These are phyloP conservation scores for Cutaneotrichosporon arboriforme DNA, from an alignment of 1,284 basidiomycete genomes.

Conservation along the genomic window DNA sequence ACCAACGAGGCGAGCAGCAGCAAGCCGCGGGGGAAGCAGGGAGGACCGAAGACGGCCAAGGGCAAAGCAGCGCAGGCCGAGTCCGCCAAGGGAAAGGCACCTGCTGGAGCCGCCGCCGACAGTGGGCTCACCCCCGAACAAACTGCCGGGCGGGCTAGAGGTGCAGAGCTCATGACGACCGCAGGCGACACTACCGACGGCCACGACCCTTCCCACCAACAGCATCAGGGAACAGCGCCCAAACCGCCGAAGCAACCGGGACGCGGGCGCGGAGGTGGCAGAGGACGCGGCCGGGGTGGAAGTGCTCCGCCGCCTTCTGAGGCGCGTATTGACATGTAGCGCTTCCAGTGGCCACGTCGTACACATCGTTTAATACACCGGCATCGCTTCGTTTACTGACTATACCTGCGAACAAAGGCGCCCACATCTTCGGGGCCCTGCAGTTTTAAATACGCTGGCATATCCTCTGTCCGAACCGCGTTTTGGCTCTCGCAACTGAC, in stretches of 20 bases:
- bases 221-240: neutral
- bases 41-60: constrained; percentile 7
- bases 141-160: no score
- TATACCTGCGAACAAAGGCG: no score
- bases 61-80: constrained; percentile 9
- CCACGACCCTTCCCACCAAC: neutral
- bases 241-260: neutral
- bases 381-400: neutral
- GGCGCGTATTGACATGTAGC: constrained; percentile 21
- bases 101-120: neutral
- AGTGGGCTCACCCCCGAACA: neutral
- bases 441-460: no score
- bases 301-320: constrained; percentile 1
- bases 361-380: neutral
- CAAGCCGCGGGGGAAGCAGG: no score
- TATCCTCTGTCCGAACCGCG: no score
- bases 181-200: no score
- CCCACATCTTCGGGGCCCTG: no score
- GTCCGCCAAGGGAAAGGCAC: neutral
- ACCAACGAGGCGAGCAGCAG: no score
- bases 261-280: neutral
- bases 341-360: neutral
- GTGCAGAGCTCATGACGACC: neutral
- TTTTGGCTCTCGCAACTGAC: no score
- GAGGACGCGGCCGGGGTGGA: constrained; percentile 8